Percentiles rank a stretch among this genome's conserved stretches.
phyloP scores from a whole-genome alignment of 192 early-diverging fungal species.

The Coemansia pectinata region DNA sequence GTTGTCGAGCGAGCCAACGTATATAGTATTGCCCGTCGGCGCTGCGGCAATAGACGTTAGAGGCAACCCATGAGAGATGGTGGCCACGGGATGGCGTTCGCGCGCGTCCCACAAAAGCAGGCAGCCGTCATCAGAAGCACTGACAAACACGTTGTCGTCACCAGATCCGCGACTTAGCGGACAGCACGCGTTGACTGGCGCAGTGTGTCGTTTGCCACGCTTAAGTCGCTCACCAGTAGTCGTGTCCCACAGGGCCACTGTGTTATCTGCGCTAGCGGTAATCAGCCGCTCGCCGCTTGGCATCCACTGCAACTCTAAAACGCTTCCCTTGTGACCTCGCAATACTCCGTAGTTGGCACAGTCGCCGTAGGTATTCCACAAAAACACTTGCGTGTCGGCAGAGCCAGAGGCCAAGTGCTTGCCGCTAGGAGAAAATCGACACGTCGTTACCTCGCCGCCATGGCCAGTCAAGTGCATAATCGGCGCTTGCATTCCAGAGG shows the following conservation, averaged over 20 bases:
- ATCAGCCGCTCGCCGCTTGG: slow-evolving; percentile 75
- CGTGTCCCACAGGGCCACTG: slow-evolving; percentile 81
- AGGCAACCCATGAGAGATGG: slow-evolving; percentile 62
- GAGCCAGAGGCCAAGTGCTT: slow-evolving; percentile 80
- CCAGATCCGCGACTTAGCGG: slow-evolving; percentile 62
- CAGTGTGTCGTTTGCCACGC: slow-evolving; percentile 76
- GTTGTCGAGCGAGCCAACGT: slow-evolving; percentile 89
- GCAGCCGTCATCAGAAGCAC: slow-evolving; percentile 82
- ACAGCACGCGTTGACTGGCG: slow-evolving; percentile 80
- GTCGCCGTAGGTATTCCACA: slow-evolving; percentile 95
- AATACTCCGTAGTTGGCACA: slow-evolving; percentile 86
- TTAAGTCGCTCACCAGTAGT: slow-evolving; percentile 80
- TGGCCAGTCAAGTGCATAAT: slow-evolving; percentile 89
- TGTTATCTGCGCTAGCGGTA: slow-evolving; percentile 81
- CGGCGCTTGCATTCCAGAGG: slow-evolving; percentile 77
- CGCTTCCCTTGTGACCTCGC: slow-evolving; percentile 80
- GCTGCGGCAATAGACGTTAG: slow-evolving; percentile 78
- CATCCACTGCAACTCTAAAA: slow-evolving; percentile 92
- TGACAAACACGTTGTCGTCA: slow-evolving; percentile 71
- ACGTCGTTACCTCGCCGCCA: slow-evolving; percentile 76
- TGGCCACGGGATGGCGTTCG: slow-evolving; percentile 61
- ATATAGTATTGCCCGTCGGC: slow-evolving; percentile 78
- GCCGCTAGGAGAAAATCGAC: slow-evolving; percentile 85
- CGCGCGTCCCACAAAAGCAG: slow-evolving; percentile 77
- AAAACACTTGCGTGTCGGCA: slow-evolving; percentile 78